These are phyloP conservation scores for Suillus discolor DNA, from an alignment of 768 basidiomycete species.

Conservation along the genomic window DNA sequence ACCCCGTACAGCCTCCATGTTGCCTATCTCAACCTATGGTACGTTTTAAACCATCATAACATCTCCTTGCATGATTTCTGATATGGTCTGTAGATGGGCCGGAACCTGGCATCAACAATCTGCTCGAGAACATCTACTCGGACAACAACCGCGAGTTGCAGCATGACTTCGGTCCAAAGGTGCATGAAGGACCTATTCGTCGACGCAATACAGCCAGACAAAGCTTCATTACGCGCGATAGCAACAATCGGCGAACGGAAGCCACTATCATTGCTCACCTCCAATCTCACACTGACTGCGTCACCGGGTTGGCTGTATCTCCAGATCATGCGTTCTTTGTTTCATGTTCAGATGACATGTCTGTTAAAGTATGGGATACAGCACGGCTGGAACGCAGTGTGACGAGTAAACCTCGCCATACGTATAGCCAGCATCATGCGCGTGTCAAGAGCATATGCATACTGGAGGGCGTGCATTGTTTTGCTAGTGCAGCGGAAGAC, in stretches of 20 bases:
- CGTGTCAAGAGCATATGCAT: constrained; percentile 71
- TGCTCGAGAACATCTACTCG: constrained; percentile 88
- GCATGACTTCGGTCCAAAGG: constrained; percentile 88
- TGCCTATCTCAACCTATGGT: constrained; percentile 78
- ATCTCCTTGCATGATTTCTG: constrained; percentile 10
- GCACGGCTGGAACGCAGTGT: constrained; percentile 94
- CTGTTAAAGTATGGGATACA: constrained; percentile 91
- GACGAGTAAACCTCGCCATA: constrained; percentile 78
- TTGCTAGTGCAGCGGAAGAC: constrained; percentile 84
- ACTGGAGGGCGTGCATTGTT: constrained; percentile 86
- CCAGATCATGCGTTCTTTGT: constrained; percentile 96
- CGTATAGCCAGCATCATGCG: constrained; percentile 73
- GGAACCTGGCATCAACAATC: constrained; percentile 85
- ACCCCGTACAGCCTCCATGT: constrained; percentile 51
- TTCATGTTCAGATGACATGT: constrained; percentile 92
- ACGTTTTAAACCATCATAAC: constrained; percentile 16
- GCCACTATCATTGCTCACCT: constrained; percentile 85
- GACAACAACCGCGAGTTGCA: constrained; percentile 86
- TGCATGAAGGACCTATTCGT: constrained; percentile 80
- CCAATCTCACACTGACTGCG: constrained; percentile 75
- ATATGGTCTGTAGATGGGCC: constrained; percentile 64
- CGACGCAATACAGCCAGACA: constrained; percentile 75
- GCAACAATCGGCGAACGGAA: constrained; percentile 60
- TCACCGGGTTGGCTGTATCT: constrained; percentile 83
- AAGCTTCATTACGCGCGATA: constrained; percentile 68